Evolutionary conservation across 1,284 basidiomycete genomes (phyloP), one percentile per base, ranked within the genome.

Genomic region (Spongispora temasekensis): DNA sequence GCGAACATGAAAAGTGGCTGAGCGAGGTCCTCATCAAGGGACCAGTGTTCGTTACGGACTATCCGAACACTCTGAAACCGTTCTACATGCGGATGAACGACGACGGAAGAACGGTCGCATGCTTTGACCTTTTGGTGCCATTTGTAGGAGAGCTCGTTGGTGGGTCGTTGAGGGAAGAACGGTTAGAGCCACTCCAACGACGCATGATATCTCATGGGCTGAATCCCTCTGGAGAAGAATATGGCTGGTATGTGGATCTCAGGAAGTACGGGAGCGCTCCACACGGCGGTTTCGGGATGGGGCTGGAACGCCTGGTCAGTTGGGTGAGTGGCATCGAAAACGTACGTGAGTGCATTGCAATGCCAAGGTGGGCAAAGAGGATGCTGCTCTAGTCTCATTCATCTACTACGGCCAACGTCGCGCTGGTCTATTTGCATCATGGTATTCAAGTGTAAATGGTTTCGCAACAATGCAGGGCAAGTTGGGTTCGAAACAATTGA

Each of bases 121-220:
- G 96, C 76, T 98, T 99, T 71, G 97, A 99, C 74, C 82, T 99
- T 25, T 83, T 99, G 55, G 86, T 98, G 13, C 97, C 97, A 0
- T 77, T 83, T 13, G 78, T 96, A 1, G 97, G 97, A 8, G 97
- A 99, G 77, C 82, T 99, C 32, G 92, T 87, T 0, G 97, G 97
- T 5, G 97, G 97, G 1, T 95, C 93, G 25, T 78, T 98, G 30
- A 84, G 97, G 61, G 96, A 98, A 74, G 93, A 97, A 69, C 82
- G 94, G 25, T 67, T 82, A n/a, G 79, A 81, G 7, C 68, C 81
- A 9, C 78, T 97, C 32, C 72, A 79, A 57, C 70, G 68, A 15
- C 80, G 83, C 37, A 83, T 96, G 78, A 67, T 71, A 23, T 69
- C 71, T 30, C 78, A 81, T 35, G 84, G 83, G 15, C 70, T 88